phyloP scores from a whole-genome alignment of 140 eudicot genomes.

The Bidens hawaiensis region DNA sequence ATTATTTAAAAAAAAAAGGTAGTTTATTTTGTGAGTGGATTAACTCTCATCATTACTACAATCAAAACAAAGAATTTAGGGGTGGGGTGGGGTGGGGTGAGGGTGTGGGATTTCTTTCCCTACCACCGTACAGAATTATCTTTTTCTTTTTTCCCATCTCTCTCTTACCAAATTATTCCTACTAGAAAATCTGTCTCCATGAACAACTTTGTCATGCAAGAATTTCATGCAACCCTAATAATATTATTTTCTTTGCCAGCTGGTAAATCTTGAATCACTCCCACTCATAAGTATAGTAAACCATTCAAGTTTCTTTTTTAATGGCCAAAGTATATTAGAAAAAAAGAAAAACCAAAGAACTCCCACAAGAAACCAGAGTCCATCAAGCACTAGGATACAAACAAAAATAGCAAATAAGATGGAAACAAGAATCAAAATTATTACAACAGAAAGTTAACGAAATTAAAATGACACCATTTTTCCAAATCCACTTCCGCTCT shows the following conservation, averaged over 20 bases:
- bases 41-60: slow-evolving; percentile 46
- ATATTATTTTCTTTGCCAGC: slow-evolving; percentile 16
- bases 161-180: slow-evolving; percentile 36
- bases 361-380: no score
- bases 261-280: neutral
- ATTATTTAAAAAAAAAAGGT: neutral
- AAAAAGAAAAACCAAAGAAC: no score
- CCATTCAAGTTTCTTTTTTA: neutral
- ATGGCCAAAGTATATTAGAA: no score
- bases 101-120: slow-evolving; percentile 18
- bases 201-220: slow-evolving; percentile 35
- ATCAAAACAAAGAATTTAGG: slow-evolving; percentile 28
- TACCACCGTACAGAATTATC: slow-evolving; percentile 25
- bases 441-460: no score
- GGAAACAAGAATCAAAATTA: no score
- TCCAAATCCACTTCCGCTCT: no score
- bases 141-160: slow-evolving; percentile 21
- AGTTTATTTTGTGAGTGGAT: slow-evolving; percentile 24
- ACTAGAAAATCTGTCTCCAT: slow-evolving; percentile 49
- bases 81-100: neutral
- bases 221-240: slow-evolving; percentile 36
- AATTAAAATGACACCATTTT: no score
- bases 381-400: no score
- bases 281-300: neutral
- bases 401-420: no score